A percentile compares a stretch with the other conserved stretches of the same genome.
Conservation (phyloP, 1,284 basidiomycete genomes). For the Xanthoconium separans region DNA sequence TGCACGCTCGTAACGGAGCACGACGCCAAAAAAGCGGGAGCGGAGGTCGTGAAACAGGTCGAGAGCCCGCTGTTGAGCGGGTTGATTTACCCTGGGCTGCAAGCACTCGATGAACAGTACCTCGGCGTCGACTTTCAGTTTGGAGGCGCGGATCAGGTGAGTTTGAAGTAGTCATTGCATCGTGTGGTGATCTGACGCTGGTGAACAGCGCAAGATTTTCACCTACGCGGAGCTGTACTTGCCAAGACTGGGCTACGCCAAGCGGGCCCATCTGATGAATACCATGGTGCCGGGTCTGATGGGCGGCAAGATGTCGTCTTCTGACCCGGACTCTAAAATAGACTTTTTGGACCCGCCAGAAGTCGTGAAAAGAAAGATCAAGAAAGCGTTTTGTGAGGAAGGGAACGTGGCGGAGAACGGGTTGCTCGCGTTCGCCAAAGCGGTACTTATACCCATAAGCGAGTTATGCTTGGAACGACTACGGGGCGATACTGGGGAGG, state of each 20-base stretch:
- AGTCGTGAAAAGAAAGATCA: constrained; percentile 87
- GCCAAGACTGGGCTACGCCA: constrained; percentile 89
- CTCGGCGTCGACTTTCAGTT: constrained; percentile 97
- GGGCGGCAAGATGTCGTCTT: constrained; percentile 99
- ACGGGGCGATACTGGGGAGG: constrained; percentile 41
- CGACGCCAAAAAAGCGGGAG: constrained; percentile 98
- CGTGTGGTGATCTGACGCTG: constrained; percentile 1
- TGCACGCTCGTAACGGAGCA: constrained; percentile 91
- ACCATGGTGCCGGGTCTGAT: constrained; percentile 95
- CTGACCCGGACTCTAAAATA: constrained; percentile 96
- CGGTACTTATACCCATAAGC: constrained; percentile 90
- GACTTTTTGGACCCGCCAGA: constrained; percentile 94
- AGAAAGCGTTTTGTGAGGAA: constrained; percentile 91
- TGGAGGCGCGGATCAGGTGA: constrained; percentile 94
- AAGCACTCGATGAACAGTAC: constrained; percentile 98
- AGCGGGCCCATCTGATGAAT: constrained; percentile 98
- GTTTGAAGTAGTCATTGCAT: constrained; percentile 9
- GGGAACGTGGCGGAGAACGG: constrained; percentile 93
- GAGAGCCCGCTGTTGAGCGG: constrained; percentile 90
- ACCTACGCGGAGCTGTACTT: constrained; percentile 96
- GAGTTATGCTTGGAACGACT: constrained; percentile 65
- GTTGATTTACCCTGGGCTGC: constrained; percentile 93
- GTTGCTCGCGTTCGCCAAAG: constrained; percentile 84
- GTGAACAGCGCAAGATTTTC: constrained; percentile 92
- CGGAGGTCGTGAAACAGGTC: constrained; percentile 98